Evolutionary conservation across 1,284 basidiomycete species (phyloP).

Genomic region (Leucoagaricus sp.): DNA sequence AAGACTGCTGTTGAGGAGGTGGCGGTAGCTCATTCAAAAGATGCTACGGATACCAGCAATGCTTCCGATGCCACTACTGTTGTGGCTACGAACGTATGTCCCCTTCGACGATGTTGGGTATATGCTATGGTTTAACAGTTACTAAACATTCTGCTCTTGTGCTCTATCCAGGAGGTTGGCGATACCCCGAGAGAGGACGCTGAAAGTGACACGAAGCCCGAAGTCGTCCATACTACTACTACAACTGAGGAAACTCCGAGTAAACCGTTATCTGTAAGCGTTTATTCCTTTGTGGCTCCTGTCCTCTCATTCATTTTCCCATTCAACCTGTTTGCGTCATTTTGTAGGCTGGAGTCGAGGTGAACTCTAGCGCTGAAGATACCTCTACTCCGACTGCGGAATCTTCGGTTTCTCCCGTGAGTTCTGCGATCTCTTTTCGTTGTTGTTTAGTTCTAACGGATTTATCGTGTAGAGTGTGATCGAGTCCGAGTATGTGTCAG

Average conservation of each 20-base stretch:
- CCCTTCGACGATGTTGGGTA: background rate
- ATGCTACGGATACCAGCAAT: background rate
- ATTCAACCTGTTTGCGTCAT: background rate
- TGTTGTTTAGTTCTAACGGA: background rate
- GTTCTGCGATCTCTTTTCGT: background rate
- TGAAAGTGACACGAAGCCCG: background rate
- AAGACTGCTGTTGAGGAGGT: background rate
- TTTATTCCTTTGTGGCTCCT: constrained; percentile 3
- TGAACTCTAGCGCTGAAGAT: constrained; percentile 6
- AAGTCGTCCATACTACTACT: background rate
- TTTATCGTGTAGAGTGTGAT: background rate
- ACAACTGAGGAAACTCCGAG: background rate
- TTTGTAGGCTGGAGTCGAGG: background rate
- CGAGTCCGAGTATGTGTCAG: constrained; percentile 4
- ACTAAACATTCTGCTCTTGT: background rate
- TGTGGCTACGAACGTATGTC: background rate
- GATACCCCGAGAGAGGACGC: constrained; percentile 5
- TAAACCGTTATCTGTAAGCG: background rate
- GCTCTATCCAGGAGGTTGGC: background rate
- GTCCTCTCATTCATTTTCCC: background rate
- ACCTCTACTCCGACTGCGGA: background rate
- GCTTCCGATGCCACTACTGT: constrained; percentile 7
- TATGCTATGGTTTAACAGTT: background rate
- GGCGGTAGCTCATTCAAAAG: background rate
- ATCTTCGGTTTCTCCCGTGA: background rate